Evolutionary conservation across 1,139 yeast species (phyloP).

Genomic region (Diutina scorzettiae): DNA sequence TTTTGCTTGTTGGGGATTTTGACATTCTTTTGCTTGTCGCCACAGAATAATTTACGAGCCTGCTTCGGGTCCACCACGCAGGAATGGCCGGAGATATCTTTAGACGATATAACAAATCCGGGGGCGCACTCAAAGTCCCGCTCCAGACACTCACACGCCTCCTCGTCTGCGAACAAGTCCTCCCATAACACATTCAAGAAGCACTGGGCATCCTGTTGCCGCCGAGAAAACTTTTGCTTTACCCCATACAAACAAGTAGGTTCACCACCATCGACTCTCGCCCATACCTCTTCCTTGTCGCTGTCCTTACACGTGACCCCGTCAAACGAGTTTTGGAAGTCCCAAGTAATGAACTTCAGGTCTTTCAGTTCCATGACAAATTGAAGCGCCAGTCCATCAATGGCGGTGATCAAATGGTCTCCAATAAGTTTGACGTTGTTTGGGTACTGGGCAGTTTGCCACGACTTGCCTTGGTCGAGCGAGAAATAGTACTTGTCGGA

Average conservation of each 20-base stretch:
- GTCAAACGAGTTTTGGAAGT: conserved; percentile 47
- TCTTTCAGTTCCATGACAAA: conserved; percentile 20
- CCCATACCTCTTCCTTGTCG: conserved; percentile 64
- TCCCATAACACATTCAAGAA: conserved; percentile 48
- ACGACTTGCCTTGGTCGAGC: conserved; percentile 61
- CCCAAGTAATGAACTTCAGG: conserved; percentile 30
- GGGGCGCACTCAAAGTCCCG: conserved; percentile 64
- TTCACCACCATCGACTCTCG: conserved; percentile 35
- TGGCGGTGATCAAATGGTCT: conserved; percentile 37
- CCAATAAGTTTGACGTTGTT: conserved; percentile 7
- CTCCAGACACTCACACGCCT: conserved; percentile 53
- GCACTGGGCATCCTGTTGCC: conserved; percentile 61
- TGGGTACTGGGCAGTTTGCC: conserved; percentile 34
- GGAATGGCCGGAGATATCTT: conserved; percentile 18
- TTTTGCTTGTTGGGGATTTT: conserved; percentile 25
- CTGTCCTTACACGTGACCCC: conserved; percentile 35
- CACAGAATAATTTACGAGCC: conserved; percentile 18
- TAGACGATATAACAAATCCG: conserved; percentile 34
- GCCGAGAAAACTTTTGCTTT: conserved; percentile 51
- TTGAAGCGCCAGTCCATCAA: conserved; percentile 63
- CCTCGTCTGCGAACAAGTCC: conserved; percentile 45
- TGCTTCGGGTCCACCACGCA: conserved; percentile 43
- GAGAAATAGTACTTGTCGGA: conserved; percentile 36
- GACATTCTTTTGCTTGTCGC: conserved; percentile 13
- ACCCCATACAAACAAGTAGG: conserved; percentile 70